Evolutionary conservation across 2,329 filamentous ascomycete species (phyloP).

Genomic region (Mollisia scopiformis): DNA sequence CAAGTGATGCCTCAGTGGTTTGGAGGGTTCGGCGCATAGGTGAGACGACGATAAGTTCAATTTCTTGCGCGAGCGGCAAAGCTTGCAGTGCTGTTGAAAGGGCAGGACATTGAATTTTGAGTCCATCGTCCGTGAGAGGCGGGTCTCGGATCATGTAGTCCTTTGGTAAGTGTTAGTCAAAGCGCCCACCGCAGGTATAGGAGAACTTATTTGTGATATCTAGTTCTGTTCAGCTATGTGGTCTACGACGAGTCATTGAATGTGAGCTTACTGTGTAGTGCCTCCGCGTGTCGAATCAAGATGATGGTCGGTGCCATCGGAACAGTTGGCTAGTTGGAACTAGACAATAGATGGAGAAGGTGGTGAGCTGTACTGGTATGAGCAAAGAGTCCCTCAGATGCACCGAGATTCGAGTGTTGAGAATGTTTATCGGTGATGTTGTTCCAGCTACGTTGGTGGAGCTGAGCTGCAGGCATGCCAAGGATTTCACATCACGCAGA

Average conservation of each 20-base stretch:
- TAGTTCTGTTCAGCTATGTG: not conserved
- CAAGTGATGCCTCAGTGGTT: constrained; percentile 12
- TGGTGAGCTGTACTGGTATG: too few species aligned
- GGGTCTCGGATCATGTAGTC: constrained; percentile 22
- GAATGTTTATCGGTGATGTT: too few species aligned
- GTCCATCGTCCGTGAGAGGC: constrained; percentile 14
- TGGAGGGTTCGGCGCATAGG: constrained; percentile 19
- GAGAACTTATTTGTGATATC: not conserved
- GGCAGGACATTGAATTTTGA: constrained; percentile 9
- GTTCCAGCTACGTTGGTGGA: too few species aligned
- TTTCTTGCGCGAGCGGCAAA: constrained; percentile 3
- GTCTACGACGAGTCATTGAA: not conserved
- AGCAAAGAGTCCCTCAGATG: too few species aligned
- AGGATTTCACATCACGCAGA: too few species aligned
- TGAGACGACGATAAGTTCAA: constrained; percentile 15
- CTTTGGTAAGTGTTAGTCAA: not conserved
- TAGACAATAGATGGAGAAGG: too few species aligned
- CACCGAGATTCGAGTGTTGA: too few species aligned
- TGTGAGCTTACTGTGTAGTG: constrained; percentile 37
- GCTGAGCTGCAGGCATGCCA: too few species aligned
- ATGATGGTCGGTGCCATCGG: constrained; percentile 40
- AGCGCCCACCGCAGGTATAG: not conserved
- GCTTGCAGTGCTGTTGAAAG: constrained; percentile 10
- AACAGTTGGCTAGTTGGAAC: not conserved
- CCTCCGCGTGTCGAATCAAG: constrained; percentile 41